Percentiles rank a stretch among this genome's conserved stretches.
Conservation (phyloP, 2,329 filamentous ascomycete genomes). For the Botryotinia calthae region DNA sequence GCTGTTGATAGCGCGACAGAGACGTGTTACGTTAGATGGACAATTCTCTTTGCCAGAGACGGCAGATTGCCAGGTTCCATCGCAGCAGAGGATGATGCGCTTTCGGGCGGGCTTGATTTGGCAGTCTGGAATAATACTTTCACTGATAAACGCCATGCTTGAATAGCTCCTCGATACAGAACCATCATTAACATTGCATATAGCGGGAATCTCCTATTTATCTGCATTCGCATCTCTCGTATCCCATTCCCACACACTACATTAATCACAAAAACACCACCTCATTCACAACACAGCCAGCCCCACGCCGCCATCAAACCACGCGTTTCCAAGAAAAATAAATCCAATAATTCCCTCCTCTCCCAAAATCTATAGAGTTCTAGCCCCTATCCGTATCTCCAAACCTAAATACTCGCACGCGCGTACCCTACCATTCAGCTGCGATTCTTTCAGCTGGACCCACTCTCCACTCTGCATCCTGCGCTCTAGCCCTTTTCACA, state of each 20-base stretch:
- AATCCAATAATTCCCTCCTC: too few species aligned
- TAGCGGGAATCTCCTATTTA: neutral
- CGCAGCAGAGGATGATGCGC: constrained; percentile 13
- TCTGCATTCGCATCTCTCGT: neutral
- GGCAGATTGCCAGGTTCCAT: constrained; percentile 18
- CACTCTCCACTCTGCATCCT: neutral
- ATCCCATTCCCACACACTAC: neutral
- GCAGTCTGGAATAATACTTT: neutral
- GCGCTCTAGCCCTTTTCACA: neutral
- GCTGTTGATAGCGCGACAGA: constrained; percentile 13
- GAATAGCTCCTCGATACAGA: neutral
- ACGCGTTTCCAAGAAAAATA: neutral
- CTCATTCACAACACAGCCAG: neutral
- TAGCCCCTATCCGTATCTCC: neutral
- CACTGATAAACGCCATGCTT: neutral
- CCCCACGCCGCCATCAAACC: neutral
- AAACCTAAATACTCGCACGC: neutral
- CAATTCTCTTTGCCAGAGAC: neutral
- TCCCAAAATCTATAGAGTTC: neutral
- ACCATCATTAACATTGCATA: neutral
- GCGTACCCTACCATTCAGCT: neutral
- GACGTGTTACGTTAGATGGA: constrained; percentile 10
- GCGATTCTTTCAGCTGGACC: neutral
- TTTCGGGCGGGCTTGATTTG: neutral
- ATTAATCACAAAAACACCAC: neutral